Percentiles rank a stretch among this genome's conserved stretches.
These are phyloP conservation scores for Penicillium goetzii DNA, from an alignment of 495 filamentous ascomycete genomes.

Conservation along the genomic window DNA sequence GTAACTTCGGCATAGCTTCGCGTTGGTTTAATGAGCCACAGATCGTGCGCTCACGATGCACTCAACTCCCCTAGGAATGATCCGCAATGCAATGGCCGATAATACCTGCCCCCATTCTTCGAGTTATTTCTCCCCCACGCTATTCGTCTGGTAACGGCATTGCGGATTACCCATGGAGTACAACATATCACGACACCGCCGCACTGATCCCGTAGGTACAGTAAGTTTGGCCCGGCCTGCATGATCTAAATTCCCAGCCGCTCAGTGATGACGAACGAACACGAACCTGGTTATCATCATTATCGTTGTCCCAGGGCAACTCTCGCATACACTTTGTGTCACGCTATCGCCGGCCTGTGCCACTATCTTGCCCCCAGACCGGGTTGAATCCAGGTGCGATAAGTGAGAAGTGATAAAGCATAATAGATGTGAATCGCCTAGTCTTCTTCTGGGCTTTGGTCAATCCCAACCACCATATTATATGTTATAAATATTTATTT, in stretches of 20 bases:
- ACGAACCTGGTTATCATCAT: slow-evolving; percentile 3
- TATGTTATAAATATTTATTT: not conserved
- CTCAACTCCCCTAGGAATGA: not conserved
- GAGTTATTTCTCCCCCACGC: not conserved
- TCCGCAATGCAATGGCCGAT: not conserved
- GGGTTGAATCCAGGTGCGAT: not conserved
- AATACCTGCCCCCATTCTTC: not conserved
- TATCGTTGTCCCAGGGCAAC: not conserved
- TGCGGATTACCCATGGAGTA: slow-evolving; percentile 3
- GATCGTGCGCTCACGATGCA: not conserved
- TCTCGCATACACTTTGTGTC: slow-evolving; percentile 5
- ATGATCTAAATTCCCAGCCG: slow-evolving; percentile 1
- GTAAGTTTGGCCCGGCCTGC: not conserved
- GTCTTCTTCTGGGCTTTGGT: not conserved
- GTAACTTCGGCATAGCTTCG: not conserved
- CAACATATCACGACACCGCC: slow-evolving; percentile 1
- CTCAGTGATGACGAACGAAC: slow-evolving; percentile 11
- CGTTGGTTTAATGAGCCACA: not conserved
- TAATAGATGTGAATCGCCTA: not conserved
- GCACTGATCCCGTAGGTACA: slow-evolving; percentile 1
- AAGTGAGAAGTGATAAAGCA: not conserved
- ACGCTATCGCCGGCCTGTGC: slow-evolving; percentile 1
- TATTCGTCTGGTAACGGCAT: not conserved
- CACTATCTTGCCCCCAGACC: not conserved
- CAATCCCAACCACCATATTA: not conserved